Evolutionary conservation across 305 asterid genomes (phyloP).

Genomic region (Rubia peregrina): DNA sequence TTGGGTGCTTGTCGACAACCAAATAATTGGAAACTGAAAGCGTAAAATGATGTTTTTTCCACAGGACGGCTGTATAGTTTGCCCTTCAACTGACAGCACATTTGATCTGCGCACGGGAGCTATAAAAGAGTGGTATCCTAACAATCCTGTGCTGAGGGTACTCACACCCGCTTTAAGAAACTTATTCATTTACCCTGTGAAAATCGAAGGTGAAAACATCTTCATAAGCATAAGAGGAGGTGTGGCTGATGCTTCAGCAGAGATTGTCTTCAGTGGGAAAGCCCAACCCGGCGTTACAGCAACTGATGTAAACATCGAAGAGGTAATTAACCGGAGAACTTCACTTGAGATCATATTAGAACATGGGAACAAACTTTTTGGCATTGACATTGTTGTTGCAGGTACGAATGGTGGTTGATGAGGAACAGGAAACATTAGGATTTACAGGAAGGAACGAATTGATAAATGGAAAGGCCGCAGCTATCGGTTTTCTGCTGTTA

Average conservation of each 20-base stretch:
- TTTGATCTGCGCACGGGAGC: slow-evolving; percentile 71
- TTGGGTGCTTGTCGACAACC: no score
- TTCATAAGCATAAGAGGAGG: slow-evolving; percentile 50
- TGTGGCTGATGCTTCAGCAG: slow-evolving; percentile 47
- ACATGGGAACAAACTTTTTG: background rate
- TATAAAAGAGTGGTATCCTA: slow-evolving; percentile 88
- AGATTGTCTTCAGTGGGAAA: slow-evolving; percentile 93
- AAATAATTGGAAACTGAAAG: background rate
- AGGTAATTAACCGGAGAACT: slow-evolving; percentile 43
- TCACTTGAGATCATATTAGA: background rate
- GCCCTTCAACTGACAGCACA: slow-evolving; percentile 93
- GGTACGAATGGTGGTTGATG: slow-evolving; percentile 87
- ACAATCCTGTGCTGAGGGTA: slow-evolving; percentile 76
- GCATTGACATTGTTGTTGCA: slow-evolving; percentile 17
- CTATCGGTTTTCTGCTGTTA: slow-evolving; percentile 75
- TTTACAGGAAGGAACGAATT: slow-evolving; percentile 66
- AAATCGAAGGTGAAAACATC: slow-evolving; percentile 62
- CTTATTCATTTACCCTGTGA: slow-evolving; percentile 54
- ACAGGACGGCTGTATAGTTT: slow-evolving; percentile 91
- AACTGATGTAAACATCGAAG: slow-evolving; percentile 80
- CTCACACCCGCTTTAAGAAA: slow-evolving; percentile 78
- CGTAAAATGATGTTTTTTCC: slow-evolving; percentile 3
- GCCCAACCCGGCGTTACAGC: slow-evolving; percentile 92
- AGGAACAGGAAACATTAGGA: slow-evolving; percentile 60
- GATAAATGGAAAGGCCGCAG: slow-evolving; percentile 91